Conservation (phyloP, 2,329 filamentous ascomycete species). For the Microdochium nivale region DNA sequence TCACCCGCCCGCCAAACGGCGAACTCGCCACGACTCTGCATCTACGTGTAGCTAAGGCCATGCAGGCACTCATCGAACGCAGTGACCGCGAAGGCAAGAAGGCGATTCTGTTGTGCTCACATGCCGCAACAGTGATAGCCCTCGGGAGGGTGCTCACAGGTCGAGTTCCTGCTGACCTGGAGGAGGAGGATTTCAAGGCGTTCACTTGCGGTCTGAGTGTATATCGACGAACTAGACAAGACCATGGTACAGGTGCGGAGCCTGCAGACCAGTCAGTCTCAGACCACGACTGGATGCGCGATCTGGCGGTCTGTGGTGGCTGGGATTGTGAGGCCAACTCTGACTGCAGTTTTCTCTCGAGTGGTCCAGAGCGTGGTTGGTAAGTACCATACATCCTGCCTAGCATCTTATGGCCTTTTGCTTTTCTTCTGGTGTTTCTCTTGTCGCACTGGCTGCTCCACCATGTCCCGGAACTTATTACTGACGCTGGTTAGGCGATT, state of each 20-base stretch:
- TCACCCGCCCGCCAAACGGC: slow-evolving; percentile 63
- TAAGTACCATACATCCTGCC: slow-evolving; percentile 29
- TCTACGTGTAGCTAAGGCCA: slow-evolving; percentile 62
- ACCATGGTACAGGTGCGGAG: not conserved
- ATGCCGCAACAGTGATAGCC: slow-evolving; percentile 84
- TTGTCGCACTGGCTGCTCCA: slow-evolving; percentile 2
- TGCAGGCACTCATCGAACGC: slow-evolving; percentile 61
- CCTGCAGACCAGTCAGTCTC: not conserved
- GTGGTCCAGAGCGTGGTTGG: slow-evolving; percentile 85
- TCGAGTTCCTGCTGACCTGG: slow-evolving; percentile 59
- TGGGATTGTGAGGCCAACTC: slow-evolving; percentile 78
- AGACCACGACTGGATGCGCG: slow-evolving; percentile 40
- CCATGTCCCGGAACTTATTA: not conserved
- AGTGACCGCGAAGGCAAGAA: slow-evolving; percentile 64
- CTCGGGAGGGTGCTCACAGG: slow-evolving; percentile 78
- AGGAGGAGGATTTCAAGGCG: slow-evolving; percentile 72
- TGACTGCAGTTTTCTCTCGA: slow-evolving; percentile 73
- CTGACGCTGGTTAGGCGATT: slow-evolving; percentile 23
- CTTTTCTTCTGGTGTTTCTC: slow-evolving; percentile 1
- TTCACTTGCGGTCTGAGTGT: slow-evolving; percentile 76
- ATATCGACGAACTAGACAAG: slow-evolving; percentile 31
- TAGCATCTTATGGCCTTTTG: not conserved
- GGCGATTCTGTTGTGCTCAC: slow-evolving; percentile 73
- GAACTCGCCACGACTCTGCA: slow-evolving; percentile 77
- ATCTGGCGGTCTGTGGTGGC: slow-evolving; percentile 59